Evolutionary conservation across 2,329 filamentous ascomycete species (phyloP).

Genomic region (Pseudogymnoascus sp.): DNA sequence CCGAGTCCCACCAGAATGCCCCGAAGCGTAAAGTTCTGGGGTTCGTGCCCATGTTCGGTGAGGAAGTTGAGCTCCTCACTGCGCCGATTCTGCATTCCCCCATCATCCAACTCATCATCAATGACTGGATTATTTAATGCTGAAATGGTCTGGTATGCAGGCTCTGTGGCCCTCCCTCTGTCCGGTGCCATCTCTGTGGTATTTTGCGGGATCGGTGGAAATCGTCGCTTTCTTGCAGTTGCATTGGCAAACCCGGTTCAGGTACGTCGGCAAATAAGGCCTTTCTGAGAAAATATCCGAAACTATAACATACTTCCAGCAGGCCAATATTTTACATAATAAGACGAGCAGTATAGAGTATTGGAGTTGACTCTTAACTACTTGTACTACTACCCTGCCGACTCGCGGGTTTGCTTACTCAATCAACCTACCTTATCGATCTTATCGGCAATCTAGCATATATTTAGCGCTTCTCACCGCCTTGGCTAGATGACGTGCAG

Average conservation of each 20-base stretch:
- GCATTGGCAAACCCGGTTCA: not conserved
- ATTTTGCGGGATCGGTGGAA: not conserved
- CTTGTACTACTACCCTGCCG: not conserved
- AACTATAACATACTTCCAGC: not conserved
- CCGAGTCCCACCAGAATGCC: conserved; percentile 71
- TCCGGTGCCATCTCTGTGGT: conserved; percentile 2
- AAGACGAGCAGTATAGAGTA: not conserved
- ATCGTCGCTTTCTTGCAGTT: not conserved
- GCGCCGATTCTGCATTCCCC: conserved; percentile 16
- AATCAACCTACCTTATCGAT: not conserved
- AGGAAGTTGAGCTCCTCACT: conserved; percentile 26
- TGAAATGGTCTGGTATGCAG: conserved; percentile 9
- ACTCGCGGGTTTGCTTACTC: not conserved
- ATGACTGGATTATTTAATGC: not conserved
- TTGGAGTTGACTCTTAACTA: not conserved
- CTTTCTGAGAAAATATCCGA: not conserved
- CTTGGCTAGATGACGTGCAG: not conserved
- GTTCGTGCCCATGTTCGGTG: conserved; percentile 26
- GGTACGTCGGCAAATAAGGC: not conserved
- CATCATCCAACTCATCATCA: not conserved
- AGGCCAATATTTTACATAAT: not conserved
- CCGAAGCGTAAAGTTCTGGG: conserved; percentile 73
- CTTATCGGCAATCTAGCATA: not conserved
- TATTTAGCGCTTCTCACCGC: not conserved
- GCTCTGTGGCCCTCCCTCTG: conserved; percentile 1